Conservation (phyloP, 2,329 filamentous ascomycete genomes). For the Botrytis paeoniae region DNA sequence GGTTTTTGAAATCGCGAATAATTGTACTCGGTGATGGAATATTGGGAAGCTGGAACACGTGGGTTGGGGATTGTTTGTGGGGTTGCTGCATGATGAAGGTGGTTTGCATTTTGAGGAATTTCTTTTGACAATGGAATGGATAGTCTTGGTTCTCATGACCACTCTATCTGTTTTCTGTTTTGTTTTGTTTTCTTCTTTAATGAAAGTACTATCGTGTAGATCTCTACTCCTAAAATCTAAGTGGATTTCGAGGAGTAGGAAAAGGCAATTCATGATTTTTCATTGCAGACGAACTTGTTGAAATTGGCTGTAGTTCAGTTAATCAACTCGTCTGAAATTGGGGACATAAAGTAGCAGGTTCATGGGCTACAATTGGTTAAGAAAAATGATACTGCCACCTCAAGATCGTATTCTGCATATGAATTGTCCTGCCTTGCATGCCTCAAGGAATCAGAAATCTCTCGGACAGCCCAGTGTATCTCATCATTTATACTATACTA, state of each 20-base stretch:
- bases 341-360: background rate
- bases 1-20: background rate
- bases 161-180: background rate
- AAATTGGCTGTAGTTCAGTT: background rate
- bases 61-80: background rate
- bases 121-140: background rate
- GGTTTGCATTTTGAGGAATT: background rate
- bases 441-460: background rate
- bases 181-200: too few relatives aligned
- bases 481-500: background rate
- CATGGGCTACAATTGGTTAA: background rate
- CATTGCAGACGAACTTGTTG: background rate
- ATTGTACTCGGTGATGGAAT: background rate
- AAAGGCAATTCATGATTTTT: background rate
- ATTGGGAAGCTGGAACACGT: background rate
- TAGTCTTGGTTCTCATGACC: background rate
- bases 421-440: background rate
- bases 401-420: background rate
- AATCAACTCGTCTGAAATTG: background rate
- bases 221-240: background rate
- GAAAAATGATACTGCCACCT: background rate
- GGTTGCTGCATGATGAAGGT: background rate
- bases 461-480: background rate
- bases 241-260: background rate
- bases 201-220: too few relatives aligned